Percentiles rank a stretch among this genome's conserved stretches.
Evolutionary conservation across 106 monocot genomes (phyloP).

Genomic region (Phalaenopsis equestris): DNA sequence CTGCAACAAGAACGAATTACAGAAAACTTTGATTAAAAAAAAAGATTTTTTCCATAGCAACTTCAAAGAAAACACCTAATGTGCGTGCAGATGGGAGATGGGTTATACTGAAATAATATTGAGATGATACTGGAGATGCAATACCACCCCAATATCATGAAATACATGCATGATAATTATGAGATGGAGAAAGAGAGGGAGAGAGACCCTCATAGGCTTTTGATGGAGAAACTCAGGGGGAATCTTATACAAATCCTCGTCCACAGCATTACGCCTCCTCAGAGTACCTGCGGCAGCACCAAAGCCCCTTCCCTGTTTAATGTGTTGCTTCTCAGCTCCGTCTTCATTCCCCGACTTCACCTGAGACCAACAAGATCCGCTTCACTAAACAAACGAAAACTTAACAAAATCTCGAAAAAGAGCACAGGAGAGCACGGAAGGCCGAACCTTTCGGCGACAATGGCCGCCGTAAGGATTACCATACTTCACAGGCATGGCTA

Average conservation of each 20-base stretch:
- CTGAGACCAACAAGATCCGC: background rate
- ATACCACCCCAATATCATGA: too few relatives aligned
- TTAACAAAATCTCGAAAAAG: background rate
- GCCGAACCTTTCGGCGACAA: background rate
- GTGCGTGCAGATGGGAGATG: background rate
- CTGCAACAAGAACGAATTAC: constrained; percentile 14
- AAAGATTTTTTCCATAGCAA: background rate
- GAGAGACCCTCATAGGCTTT: background rate
- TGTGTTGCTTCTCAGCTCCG: background rate
- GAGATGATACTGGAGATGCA: too few relatives aligned
- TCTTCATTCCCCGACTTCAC: background rate
- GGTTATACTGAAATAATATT: too few relatives aligned
- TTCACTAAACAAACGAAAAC: background rate
- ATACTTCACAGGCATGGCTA: constrained; percentile 2
- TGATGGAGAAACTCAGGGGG: constrained; percentile 9
- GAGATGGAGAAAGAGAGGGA: background rate
- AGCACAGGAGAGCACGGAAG: background rate
- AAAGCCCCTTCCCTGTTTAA: background rate
- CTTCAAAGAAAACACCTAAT: background rate
- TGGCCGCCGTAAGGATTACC: background rate
- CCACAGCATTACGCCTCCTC: constrained; percentile 4
- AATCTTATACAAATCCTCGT: constrained; percentile 17
- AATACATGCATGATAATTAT: too few relatives aligned
- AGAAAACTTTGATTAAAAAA: background rate
- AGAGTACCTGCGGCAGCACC: background rate